These are phyloP conservation scores for Mucor lusitanicus DNA, from an alignment of 371 early-diverging fungal species.

Conservation along the genomic window DNA sequence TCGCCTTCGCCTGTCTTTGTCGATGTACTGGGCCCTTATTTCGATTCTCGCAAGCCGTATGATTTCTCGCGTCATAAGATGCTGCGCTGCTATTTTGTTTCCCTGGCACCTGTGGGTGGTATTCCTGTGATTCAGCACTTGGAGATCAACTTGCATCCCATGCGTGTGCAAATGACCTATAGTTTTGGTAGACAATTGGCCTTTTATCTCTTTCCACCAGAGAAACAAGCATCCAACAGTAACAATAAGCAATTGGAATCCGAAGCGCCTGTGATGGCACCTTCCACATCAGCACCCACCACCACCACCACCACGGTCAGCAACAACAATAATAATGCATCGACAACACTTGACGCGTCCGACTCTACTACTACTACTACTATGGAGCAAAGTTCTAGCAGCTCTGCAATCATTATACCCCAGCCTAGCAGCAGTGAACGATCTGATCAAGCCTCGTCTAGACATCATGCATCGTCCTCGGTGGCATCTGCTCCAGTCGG, in stretches of 20 bases:
- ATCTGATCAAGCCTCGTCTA: background rate
- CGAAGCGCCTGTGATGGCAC: background rate
- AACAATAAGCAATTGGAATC: background rate
- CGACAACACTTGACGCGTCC: background rate
- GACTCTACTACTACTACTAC: background rate
- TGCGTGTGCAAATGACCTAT: conserved; percentile 78
- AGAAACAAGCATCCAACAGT: conserved; percentile 17
- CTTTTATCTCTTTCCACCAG: conserved; percentile 76
- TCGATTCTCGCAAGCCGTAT: conserved; percentile 15
- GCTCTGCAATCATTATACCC: background rate
- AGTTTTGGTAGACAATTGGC: conserved; percentile 73
- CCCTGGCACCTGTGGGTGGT: conserved; percentile 84
- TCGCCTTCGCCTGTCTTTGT: conserved; percentile 56
- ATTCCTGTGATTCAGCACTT: conserved; percentile 85
- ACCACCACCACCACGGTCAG: background rate
- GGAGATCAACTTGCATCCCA: conserved; percentile 79
- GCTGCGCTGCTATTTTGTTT: conserved; percentile 74
- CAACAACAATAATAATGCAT: background rate
- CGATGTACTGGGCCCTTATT: conserved; percentile 10
- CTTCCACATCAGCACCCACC: conserved; percentile 11
- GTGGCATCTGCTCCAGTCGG: background rate
- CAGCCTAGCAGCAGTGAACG: background rate
- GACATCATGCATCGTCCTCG: background rate
- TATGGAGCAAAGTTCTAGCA: background rate
- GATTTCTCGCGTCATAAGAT: conserved; percentile 79